Evolutionary conservation across 495 filamentous ascomycete species (phyloP), one percentile per base, ranked within the genome.

Genomic region (Cudoniella acicularis): DNA sequence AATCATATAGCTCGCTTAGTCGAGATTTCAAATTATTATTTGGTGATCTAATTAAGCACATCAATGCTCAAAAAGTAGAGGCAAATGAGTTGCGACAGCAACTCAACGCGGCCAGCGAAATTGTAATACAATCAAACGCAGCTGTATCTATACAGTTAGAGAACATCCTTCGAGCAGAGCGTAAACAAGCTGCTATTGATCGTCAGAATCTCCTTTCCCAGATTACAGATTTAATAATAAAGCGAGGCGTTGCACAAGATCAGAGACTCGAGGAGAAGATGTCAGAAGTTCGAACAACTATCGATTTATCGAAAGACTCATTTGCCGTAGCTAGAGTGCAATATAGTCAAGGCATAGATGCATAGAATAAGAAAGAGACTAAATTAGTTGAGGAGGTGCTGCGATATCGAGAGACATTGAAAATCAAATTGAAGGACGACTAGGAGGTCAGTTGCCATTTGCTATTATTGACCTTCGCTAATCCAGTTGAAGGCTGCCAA

Each of bases 11-110:
- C 63, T 83, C 82, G 16, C 80, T 98, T 2, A 91, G 91, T 17
- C 86, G 83, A 50, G 91, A 97, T 61, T 90, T 97, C 75, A 92
- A 93, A 64, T 72, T 70, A n/a, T 82, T 93, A 42, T 97, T 98
- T 52, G 90, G 94, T 49, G 84, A 87, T 13, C 77, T 96, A 55
- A 73, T 88, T 30, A 80, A 78, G 47, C 86, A 90, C 49, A 75
- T 96, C 22, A 79, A 83, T 27, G 75, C 83, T n/a, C 94, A 98
- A 69, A 89, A 87, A 68, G 74, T 76, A 1, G 92, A 97, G 63
- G 87, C 88, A 13, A 79, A 91, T 63, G 73, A 75, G 30, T 77
- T 98, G 8, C 78, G 89, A 26, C 72, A 78, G 21, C 83, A 95
- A 61, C 75, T 97, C 2, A 78, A 85, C 53, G 73, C 73, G 18